Evolutionary conservation across 352 stramenopile species (phyloP).

Genomic region (Pythium grandisporangium): DNA sequence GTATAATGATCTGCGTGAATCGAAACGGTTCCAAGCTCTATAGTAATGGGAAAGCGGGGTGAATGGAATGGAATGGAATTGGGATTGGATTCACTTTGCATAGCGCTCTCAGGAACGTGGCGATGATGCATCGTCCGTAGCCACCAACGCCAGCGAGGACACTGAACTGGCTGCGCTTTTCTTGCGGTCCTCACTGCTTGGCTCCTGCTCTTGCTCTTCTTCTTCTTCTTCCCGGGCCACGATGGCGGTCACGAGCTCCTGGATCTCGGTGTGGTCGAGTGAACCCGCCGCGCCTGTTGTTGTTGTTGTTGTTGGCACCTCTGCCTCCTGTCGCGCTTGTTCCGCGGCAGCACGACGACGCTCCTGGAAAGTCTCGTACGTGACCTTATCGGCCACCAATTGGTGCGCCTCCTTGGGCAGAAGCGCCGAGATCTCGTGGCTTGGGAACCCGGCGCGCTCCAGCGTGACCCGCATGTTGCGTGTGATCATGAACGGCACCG

Average conservation of each 20-base stretch:
- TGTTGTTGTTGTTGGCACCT: not conserved
- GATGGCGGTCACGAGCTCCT: constrained; percentile 14
- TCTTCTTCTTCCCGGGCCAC: constrained; percentile 3
- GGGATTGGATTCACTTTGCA: too few species aligned
- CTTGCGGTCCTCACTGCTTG: not conserved
- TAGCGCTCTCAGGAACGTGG: too few species aligned
- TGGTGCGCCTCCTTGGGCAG: constrained; percentile 47
- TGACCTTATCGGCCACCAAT: constrained; percentile 43
- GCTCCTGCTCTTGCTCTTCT: not conserved
- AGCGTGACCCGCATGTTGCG: constrained; percentile 60
- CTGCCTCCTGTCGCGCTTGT: constrained; percentile 9
- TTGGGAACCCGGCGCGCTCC: constrained; percentile 36
- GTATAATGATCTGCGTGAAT: too few species aligned
- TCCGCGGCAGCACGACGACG: too few species aligned
- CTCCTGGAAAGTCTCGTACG: constrained; percentile 41
- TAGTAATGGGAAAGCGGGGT: too few species aligned
- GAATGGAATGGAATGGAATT: too few species aligned
- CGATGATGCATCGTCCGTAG: too few species aligned
- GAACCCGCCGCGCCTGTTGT: not conserved
- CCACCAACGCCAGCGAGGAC: not conserved
- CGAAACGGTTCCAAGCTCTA: too few species aligned
- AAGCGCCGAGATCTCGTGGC: constrained; percentile 48
- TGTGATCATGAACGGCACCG: constrained; percentile 84
- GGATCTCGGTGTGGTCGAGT: constrained; percentile 4
- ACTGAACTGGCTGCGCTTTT: not conserved